Evolutionary conservation across 768 basidiomycete species (phyloP), one percentile per base, ranked within the genome.

Genomic region (Mycena alexandri): DNA sequence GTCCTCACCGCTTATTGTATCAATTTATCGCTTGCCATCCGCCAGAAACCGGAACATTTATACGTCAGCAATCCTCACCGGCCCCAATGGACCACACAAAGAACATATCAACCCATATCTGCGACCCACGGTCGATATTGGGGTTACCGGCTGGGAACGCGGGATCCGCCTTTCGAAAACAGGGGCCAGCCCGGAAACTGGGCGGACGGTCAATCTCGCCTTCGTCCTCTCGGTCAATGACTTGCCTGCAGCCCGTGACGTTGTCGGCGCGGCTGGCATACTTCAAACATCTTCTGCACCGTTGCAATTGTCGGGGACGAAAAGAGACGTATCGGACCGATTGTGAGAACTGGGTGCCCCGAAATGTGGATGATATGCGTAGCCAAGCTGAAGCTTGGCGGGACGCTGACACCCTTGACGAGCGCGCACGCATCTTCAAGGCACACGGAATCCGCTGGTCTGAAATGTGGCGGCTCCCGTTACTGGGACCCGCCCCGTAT

Each of bases 401-500:
- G n/a, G n/a, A n/a, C n/a, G n/a, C n/a, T n/a, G n/a, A n/a, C n/a
- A n/a, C n/a, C n/a, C n/a, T n/a, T n/a, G n/a, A n/a, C n/a, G n/a
- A n/a, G n/a, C n/a, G n/a, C n/a, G n/a, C n/a, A n/a, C 74, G 33
- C 17, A 55, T 75, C 60, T 71, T 47, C 44, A 36, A 60, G 36
- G 33, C 19, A 29, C 42, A 68, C 51, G 73, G 73, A 17, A 47
- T 74, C 6, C 72, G 72, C 19, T 78, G 69, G 65, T 75, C 70
- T 38, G 65, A 71, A 46, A 63, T 76, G 9, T 63, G 71, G 42
- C 63, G 75, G 8, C 70, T 80, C 5, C 72, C 75, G 8, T n/a
- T 78, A 79, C 53, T 80, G 70, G 57, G 76, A 41, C 74, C 78
- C 0, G 58, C 72, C 2, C n/a, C n/a, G n/a, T n/a, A n/a, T n/a